Evolutionary conservation across 1,284 basidiomycete genomes (phyloP), one percentile per base, ranked within the genome.

Genomic region (Tilletia horrida): DNA sequence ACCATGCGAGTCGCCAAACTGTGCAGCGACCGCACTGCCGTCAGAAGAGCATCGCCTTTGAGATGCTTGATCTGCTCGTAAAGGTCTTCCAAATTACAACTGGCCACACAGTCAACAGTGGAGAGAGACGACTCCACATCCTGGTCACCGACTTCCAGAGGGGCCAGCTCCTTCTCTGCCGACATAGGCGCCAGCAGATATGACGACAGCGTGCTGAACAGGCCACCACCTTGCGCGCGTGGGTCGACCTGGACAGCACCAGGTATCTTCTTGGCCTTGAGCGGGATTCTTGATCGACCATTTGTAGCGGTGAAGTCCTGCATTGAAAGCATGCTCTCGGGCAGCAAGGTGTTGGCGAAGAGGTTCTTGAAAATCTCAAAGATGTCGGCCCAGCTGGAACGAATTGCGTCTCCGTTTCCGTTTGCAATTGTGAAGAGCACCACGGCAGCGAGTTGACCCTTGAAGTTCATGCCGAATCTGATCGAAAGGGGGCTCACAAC

Each of bases 321-420:
- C 91, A 97, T 94, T 79, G 92, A 90, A n/a, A 94, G 85, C 88
- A 98, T 91, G 64, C 88, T 86, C 3, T 94, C 25, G 1, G 78
- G 76, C 8, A 99, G 85, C 31, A 98, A 86, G 2, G 93, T 94
- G 81, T 97, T 91, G 52, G 95, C 84, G 83, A 98, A 98, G 27
- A 99, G 85, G 43, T 93, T 97, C 79, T 95, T 91, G 83, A 97
- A 93, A 88, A 98, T 97, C 82, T 97, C 94, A 76, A 98, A 97
- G 67, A 99, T 93, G 80, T 62, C 76, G 14, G 74, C 88, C 96
- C 96, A 99, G 18, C 95, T 93, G 80, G 93, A 90, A 44, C 93
- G 88, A 66, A 99, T 87, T 3, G 93, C 90, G 74, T 92, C 91
- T n/a, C 92, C 92, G 81, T 97, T 94, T 8, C 93, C 92, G 76